Evolutionary conservation across 1,139 yeast species (phyloP), one percentile per base, ranked within the genome.

Genomic region (Taphrina flavorubra): DNA sequence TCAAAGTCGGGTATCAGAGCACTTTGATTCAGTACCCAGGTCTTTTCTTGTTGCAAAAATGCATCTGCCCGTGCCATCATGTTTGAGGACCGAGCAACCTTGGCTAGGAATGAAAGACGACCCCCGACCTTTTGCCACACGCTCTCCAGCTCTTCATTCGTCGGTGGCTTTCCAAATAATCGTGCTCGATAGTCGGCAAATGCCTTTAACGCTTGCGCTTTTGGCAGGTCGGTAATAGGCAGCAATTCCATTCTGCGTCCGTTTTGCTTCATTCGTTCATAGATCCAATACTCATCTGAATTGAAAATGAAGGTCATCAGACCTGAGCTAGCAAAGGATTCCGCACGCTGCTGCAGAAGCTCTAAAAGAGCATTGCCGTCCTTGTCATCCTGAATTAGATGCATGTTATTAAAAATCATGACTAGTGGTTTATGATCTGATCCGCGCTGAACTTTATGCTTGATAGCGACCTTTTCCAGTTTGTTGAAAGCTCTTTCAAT

Each of bases 211-310:
- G 92, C 82, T 72, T 89, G 88, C 0, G 71, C 67, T 18, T 91
- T 79, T 55, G 82, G 80, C 72, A 90, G 83, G 75, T 90, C 96
- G 69, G 86, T 81, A 44, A 90, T 88, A 71, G 88, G 87, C 67
- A 90, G 80, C 37, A 89, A 85, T 71, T 90, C 96, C 63, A 90
- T 78, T 64, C 94, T 81, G 0, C 96, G 90, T 0, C 92, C 92
- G 25, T 88, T 79, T 71, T 83, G 84, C 74, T 88, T 88, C 72
- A 90, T 79, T 70, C 91, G 85, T 74, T 90, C 96, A 76, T 89
- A 90, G 1, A 90, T 84, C 96, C 96, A 90, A 77, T 90, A 90
- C 75, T 90, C 96, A 77, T 90, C 96, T 71, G 91, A 86, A 74
- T 89, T 88, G 80, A 90, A 89, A 4, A 90, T 80, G 77, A 89